Evolutionary conservation across 768 basidiomycete species (phyloP).

Genomic region (Boletus subcaerulescens): DNA sequence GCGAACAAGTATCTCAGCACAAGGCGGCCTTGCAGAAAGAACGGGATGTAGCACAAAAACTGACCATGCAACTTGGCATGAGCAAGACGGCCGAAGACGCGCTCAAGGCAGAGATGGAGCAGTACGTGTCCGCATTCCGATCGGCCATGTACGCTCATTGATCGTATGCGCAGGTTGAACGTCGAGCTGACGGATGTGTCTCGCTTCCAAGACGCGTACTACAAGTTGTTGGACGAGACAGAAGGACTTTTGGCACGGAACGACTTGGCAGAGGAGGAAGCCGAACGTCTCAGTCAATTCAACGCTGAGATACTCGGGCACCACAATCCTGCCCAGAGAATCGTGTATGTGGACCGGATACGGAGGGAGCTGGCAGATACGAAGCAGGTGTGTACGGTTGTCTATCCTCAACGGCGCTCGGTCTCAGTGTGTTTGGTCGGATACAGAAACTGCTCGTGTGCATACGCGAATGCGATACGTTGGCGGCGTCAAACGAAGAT

Average conservation of each 20-base stretch:
- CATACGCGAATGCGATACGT: constrained; percentile 47
- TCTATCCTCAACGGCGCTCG: background rate
- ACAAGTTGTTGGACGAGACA: constrained; percentile 60
- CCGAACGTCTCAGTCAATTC: constrained; percentile 68
- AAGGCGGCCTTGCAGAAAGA: constrained; percentile 44
- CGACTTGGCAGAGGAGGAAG: constrained; percentile 77
- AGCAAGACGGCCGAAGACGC: constrained; percentile 64
- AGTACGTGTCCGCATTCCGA: constrained; percentile 47
- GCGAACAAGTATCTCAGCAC: constrained; percentile 33
- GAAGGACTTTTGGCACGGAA: constrained; percentile 64
- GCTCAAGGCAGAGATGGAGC: constrained; percentile 63
- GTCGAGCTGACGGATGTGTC: constrained; percentile 58
- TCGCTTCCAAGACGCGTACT: constrained; percentile 70
- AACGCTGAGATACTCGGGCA: constrained; percentile 87
- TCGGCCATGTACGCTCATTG: background rate
- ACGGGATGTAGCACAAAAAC: constrained; percentile 42
- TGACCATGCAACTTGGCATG: constrained; percentile 51
- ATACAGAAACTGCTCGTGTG: constrained; percentile 48
- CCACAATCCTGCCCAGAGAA: constrained; percentile 79
- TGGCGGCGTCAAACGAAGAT: constrained; percentile 42
- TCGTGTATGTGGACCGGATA: constrained; percentile 83
- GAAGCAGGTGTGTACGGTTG: constrained; percentile 61
- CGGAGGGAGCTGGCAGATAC: constrained; percentile 74
- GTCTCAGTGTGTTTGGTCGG: background rate
- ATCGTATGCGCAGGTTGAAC: constrained; percentile 33